A percentile compares a stretch with the other conserved stretches of the same genome.
These are phyloP conservation scores for Clarireedia hainanense DNA, from an alignment of 2,329 filamentous ascomycete genomes.

Conservation along the genomic window DNA sequence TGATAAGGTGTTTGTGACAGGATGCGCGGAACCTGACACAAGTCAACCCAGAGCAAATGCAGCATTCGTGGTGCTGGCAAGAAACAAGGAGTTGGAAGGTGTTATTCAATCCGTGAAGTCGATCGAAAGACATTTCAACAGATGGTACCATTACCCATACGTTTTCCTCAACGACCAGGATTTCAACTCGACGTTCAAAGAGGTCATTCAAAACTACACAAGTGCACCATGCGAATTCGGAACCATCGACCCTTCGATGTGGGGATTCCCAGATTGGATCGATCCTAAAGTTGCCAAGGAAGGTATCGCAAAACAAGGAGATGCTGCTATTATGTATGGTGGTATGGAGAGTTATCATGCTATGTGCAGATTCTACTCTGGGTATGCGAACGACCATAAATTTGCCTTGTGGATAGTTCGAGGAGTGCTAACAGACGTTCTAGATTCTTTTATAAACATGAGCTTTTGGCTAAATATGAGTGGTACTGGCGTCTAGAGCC, in stretches of 20 bases:
- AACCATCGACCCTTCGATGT: conserved; percentile 82
- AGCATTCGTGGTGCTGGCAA: conserved; percentile 88
- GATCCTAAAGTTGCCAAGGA: conserved; percentile 91
- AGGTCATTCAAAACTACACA: conserved; percentile 83
- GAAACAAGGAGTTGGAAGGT: conserved; percentile 93
- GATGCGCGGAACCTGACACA: conserved; percentile 76
- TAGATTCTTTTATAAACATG: conserved; percentile 95
- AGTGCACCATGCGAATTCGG: conserved; percentile 84
- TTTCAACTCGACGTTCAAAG: conserved; percentile 91
- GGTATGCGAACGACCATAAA: conserved; percentile 45
- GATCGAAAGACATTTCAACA: conserved; percentile 96
- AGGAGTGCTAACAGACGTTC: conserved; percentile 12
- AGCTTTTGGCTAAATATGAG: conserved; percentile 89
- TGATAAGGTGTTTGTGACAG: conserved; percentile 91
- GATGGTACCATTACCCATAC: conserved; percentile 98
- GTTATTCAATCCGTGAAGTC: conserved; percentile 97
- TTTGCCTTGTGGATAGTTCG: not conserved
- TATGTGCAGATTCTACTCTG: conserved; percentile 99
- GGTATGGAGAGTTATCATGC: conserved; percentile 98
- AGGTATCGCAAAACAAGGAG: conserved; percentile 92
- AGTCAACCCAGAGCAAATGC: conserved; percentile 80
- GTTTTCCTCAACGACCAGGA: conserved; percentile 97
- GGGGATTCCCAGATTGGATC: conserved; percentile 96
- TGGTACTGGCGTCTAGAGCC: conserved; percentile 99
- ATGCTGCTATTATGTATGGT: conserved; percentile 97